Conservation (phyloP, 495 filamentous ascomycete species). For the Amphirosellinia nigrospora region DNA sequence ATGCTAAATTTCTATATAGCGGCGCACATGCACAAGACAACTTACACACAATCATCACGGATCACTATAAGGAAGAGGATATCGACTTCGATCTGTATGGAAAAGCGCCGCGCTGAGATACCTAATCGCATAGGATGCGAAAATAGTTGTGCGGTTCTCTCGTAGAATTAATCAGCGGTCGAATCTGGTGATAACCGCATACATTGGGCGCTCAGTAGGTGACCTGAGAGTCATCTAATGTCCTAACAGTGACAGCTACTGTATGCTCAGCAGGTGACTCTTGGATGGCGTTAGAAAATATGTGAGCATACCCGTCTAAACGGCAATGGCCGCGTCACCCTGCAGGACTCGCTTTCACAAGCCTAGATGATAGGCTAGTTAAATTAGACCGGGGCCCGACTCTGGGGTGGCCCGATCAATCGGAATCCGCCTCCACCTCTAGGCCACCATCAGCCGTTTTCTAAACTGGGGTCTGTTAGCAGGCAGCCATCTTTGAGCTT, state of each 20-base stretch:
- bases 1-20: conserved; percentile 50
- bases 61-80: conserved; percentile 87
- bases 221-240: neutral
- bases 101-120: conserved; percentile 34
- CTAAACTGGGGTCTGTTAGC: neutral
- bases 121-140: conserved; percentile 10
- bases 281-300: neutral
- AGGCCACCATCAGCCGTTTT: neutral
- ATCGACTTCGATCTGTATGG: conserved; percentile 63
- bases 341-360: conserved; percentile 24
- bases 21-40: conserved; percentile 83
- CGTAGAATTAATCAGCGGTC: neutral
- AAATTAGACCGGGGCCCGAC: conserved; percentile 29
- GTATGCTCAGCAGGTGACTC: neutral
- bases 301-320: neutral
- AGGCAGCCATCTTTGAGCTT: conserved; percentile 11
- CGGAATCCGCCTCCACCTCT: neutral
- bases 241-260: neutral
- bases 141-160: conserved; percentile 4
- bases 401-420: conserved; percentile 26
- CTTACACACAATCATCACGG: conserved; percentile 78
- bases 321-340: conserved; percentile 37
- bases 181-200: neutral
- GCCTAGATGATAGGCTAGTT: neutral
- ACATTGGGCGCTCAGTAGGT: neutral